Evolutionary conservation across 306 rosid genomes (phyloP).

Genomic region (Dalbergia cultrata): DNA sequence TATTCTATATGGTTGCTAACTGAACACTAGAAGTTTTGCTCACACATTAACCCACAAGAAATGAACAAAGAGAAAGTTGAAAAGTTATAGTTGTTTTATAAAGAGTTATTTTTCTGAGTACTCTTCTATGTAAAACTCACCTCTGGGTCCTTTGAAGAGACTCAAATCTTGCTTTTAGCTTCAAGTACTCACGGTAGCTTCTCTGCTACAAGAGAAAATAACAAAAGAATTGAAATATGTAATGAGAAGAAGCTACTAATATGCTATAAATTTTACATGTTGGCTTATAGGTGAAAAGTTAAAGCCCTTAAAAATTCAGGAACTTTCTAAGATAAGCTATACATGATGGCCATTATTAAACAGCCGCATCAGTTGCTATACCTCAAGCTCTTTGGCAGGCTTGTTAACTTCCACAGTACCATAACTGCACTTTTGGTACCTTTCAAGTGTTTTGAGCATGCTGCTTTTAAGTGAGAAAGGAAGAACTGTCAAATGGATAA

Average conservation of each 20-base stretch:
- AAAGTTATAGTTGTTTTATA: too few species aligned
- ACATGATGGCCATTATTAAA: background rate
- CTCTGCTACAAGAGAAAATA: conserved; percentile 59
- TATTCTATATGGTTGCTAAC: too few species aligned
- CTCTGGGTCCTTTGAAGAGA: conserved; percentile 93
- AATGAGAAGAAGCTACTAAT: background rate
- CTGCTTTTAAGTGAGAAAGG: conserved; percentile 18
- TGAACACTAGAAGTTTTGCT: too few species aligned
- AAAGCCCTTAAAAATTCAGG: background rate
- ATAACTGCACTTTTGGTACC: conserved; percentile 95
- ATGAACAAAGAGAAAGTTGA: too few species aligned
- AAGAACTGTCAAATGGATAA: conserved; percentile 60
- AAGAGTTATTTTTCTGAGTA: background rate
- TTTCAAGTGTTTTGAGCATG: conserved; percentile 59
- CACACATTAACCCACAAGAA: too few species aligned
- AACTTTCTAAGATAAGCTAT: background rate
- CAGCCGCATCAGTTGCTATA: conserved; percentile 19
- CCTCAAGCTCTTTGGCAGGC: conserved; percentile 98
- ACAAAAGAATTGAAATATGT: background rate
- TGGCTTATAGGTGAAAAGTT: background rate
- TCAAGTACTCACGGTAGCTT: conserved; percentile 91
- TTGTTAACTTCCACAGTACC: too few species aligned
- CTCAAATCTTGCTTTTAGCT: too few species aligned
- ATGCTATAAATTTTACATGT: background rate
- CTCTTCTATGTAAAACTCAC: conserved; percentile 45